These are phyloP conservation scores for Microbotryomycetes sp. DNA, from an alignment of 1,284 basidiomycete genomes.

Conservation along the genomic window DNA sequence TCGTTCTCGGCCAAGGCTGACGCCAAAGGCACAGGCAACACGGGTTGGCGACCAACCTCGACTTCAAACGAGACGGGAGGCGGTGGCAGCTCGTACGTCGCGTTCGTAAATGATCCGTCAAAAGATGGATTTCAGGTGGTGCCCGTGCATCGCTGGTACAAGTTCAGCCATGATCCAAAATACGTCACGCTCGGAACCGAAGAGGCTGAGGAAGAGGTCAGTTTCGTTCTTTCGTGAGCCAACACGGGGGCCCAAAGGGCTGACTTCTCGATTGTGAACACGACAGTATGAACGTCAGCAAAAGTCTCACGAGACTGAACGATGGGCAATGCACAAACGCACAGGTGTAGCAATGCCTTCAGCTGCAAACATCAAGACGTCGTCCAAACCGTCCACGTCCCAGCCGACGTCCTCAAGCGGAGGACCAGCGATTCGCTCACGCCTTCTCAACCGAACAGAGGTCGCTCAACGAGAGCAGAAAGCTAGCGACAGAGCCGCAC, in stretches of 20 bases:
- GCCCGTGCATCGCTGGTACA: conserved; percentile 78
- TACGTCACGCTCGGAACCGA: conserved; percentile 61
- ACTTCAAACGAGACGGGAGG: conserved; percentile 27
- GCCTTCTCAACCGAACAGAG: conserved; percentile 41
- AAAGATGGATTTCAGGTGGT: conserved; percentile 67
- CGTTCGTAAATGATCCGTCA: conserved; percentile 39
- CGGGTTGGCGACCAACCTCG: conserved; percentile 24
- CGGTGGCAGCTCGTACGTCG: conserved; percentile 38
- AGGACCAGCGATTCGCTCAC: conserved; percentile 34
- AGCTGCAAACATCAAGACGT: conserved; percentile 47
- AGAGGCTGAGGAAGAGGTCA: conserved; percentile 65
- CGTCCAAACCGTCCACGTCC: conserved; percentile 50
- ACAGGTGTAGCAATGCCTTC: not conserved
- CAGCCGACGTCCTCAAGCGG: conserved; percentile 23
- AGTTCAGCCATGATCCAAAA: conserved; percentile 73
- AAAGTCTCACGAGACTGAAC: conserved; percentile 64
- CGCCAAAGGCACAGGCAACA: conserved; percentile 7
- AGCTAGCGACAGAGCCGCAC: not conserved
- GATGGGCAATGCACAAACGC: conserved; percentile 57
- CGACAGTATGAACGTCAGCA: conserved; percentile 38
- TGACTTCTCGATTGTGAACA: not conserved
- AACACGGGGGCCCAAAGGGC: not conserved
- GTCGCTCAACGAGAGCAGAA: conserved; percentile 37
- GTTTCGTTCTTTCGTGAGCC: not conserved
- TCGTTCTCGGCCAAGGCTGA: not conserved